Base-by-base conservation (phyloP, 2,329 filamentous ascomycete genomes). In the Pseudogymnoascus sp. region DNA sequence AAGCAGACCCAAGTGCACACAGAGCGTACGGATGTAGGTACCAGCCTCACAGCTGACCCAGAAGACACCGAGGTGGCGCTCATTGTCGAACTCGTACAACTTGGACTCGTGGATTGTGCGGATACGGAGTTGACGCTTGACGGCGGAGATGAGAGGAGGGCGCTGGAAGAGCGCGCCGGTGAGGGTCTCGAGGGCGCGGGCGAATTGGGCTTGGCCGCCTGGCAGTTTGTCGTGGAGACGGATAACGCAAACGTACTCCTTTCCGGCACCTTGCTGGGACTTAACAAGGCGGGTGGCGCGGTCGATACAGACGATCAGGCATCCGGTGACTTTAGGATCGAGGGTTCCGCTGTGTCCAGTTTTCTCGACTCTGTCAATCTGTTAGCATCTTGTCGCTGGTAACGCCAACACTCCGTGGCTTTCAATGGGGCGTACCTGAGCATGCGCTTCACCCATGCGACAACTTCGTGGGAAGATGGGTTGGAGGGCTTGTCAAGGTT, bases 41-140 rank as follows among this genome's bases (percentile, higher is more conserved):
- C 94, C 94, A 63, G 92, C 94, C 79, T 99, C 94, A 78, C 94
- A 99, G 79, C 91, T 96, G 70, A 97, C 94, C 93, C 94, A 97
- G 84, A 99, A 99, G 62, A 97, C 93, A 77, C 90, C 94, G 38
- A 99, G 84, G 76, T 97, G 92, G 71, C 94, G 88, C 73, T 97
- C 93, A 74, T 99, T 97, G 81, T 99, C 94, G 75, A 97, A 99
- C 81, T 99, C 94, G 74, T 91, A 86, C 62, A 97, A 83, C 81
- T 95, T 96, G 85, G 89, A 95, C 79, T 97, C 92, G 81, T 97
- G 90, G 71, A 99, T 96, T 66, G 93, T 97, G 78, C 94, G 88
- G 78, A 99, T 96, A 84, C 94, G 92, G 66, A 99, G 86, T 81
- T 97, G 93, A 72, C 94, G 88, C 88, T 99, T 99, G 77, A 99